A percentile compares a stretch with the other conserved stretches of the same genome.
Evolutionary conservation across 306 rosid species (phyloP).

Genomic region (Sphenostylis stenocarpa): DNA sequence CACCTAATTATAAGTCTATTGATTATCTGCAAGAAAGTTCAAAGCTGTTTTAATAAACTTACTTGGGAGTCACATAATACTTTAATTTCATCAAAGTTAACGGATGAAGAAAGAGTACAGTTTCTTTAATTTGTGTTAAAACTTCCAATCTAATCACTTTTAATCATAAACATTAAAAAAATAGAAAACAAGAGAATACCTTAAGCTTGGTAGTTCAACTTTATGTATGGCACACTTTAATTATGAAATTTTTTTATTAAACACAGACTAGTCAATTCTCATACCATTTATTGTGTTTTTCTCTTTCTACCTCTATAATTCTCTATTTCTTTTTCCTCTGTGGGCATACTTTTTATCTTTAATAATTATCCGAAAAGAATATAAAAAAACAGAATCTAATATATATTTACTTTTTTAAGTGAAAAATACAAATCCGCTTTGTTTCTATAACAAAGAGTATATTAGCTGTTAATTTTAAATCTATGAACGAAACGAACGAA

Average conservation of each 20-base stretch:
- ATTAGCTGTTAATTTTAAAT: slow-evolving; percentile 31
- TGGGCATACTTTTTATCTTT: neutral
- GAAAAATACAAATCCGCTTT: neutral
- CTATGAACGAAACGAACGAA: slow-evolving; percentile 31
- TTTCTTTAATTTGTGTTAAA: neutral
- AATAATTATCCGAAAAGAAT: neutral
- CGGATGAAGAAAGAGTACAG: neutral
- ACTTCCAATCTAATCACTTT: neutral
- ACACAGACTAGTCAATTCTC: slow-evolving; percentile 31
- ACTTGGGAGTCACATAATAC: slow-evolving; percentile 10
- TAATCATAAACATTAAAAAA: neutral
- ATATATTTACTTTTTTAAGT: neutral
- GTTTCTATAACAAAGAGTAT: neutral
- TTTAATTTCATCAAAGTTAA: slow-evolving; percentile 28
- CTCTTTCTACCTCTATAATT: neutral
- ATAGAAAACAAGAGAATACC: neutral
- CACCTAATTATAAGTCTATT: slow-evolving; percentile 27
- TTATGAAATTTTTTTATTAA: neutral
- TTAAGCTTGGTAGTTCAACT: slow-evolving; percentile 1
- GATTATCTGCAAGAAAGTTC: slow-evolving; percentile 1
- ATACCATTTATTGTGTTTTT: slow-evolving; percentile 15
- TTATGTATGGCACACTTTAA: neutral
- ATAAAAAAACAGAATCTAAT: neutral
- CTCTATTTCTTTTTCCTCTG: neutral
- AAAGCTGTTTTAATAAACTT: slow-evolving; percentile 12